These are phyloP conservation scores for Penicillium aurantiogriseum DNA, from an alignment of 2,329 filamentous ascomycete species.

Conservation along the genomic window DNA sequence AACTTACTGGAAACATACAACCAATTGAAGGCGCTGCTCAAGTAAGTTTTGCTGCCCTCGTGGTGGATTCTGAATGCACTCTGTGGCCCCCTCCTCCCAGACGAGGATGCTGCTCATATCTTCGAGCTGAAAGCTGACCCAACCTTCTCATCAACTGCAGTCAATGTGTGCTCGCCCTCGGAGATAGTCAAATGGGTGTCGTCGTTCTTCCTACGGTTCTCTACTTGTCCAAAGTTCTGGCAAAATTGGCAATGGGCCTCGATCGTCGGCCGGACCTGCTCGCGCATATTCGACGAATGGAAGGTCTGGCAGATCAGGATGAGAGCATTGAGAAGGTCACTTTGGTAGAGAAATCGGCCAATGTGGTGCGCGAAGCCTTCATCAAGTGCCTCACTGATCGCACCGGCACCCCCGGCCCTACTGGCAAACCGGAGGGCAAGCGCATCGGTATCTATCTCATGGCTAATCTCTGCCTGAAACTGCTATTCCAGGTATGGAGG, in stretches of 20 bases:
- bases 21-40: constrained; percentile 69
- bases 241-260: constrained; percentile 78
- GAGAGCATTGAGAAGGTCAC: constrained; percentile 70
- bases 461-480: constrained; percentile 83
- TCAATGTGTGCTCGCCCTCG: constrained; percentile 78
- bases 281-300: constrained; percentile 54
- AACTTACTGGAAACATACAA: constrained; percentile 75
- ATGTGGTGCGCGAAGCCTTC: constrained; percentile 86
- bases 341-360: constrained; percentile 81
- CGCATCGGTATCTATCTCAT: constrained; percentile 87
- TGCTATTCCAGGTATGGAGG: constrained; percentile 72
- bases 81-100: background rate
- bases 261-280: constrained; percentile 78
- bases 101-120: constrained; percentile 1
- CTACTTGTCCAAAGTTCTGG: constrained; percentile 74
- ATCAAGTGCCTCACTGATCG: constrained; percentile 85
- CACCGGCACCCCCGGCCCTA: constrained; percentile 59
- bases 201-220: constrained; percentile 82
- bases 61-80: background rate
- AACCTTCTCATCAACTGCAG: constrained; percentile 44
- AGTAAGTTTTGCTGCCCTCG: constrained; percentile 54
- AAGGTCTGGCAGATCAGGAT: constrained; percentile 49
- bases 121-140: constrained; percentile 1
- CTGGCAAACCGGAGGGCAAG: constrained; percentile 73
- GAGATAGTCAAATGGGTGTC: constrained; percentile 73